Evolutionary conservation across 2,329 filamentous ascomycete species (phyloP).

Genomic region (Triangularia verruculosa): DNA sequence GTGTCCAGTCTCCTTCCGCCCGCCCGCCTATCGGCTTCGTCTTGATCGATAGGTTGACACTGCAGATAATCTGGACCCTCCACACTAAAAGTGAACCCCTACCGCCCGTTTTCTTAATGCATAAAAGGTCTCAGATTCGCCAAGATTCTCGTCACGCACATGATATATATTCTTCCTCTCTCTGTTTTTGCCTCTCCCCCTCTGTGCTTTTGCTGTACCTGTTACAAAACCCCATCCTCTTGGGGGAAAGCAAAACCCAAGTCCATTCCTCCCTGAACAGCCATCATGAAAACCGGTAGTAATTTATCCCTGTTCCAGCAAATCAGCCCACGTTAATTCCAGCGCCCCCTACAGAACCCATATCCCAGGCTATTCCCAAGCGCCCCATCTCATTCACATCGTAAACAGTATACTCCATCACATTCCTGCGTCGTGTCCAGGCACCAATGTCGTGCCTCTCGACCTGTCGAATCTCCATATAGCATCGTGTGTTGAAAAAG

Average conservation of each 20-base stretch:
- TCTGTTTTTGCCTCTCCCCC: background rate
- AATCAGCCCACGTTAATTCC: background rate
- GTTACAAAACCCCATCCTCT: background rate
- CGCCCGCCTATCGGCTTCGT: background rate
- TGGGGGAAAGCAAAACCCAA: background rate
- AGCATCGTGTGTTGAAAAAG: background rate
- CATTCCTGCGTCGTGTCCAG: background rate
- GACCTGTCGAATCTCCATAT: background rate
- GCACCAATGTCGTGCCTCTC: background rate
- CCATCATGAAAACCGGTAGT: background rate
- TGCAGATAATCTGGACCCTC: background rate
- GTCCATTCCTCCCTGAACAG: background rate
- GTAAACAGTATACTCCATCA: background rate
- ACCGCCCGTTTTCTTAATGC: background rate
- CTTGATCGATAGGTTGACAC: background rate
- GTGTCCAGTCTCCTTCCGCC: background rate
- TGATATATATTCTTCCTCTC: background rate
- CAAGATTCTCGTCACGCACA: background rate
- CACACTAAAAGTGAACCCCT: background rate
- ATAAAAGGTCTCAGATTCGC: background rate
- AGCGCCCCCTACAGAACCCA: background rate
- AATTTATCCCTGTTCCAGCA: background rate
- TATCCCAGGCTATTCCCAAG: background rate
- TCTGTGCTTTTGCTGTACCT: constrained; percentile 9
- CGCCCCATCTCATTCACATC: background rate